Percentiles rank a stretch among this genome's conserved stretches.
Conservation (phyloP, 2,329 filamentous ascomycete genomes). For the Exophiala sp. region DNA sequence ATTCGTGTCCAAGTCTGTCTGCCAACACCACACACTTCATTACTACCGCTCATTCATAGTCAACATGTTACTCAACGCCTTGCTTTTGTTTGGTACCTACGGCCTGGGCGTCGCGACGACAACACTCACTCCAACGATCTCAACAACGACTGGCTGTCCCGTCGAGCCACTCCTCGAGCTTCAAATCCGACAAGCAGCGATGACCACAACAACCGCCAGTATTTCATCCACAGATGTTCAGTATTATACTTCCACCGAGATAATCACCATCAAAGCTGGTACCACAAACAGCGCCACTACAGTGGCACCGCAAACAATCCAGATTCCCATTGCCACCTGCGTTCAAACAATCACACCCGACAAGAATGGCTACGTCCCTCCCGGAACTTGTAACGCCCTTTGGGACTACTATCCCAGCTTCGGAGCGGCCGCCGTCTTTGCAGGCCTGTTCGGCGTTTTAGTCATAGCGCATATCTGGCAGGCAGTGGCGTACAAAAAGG, state of each 20-base stretch:
- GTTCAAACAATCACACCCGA: conserved; percentile 29
- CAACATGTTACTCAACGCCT: no score
- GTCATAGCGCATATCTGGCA: conserved; percentile 33
- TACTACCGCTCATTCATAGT: no score
- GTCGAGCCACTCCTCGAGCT: background rate
- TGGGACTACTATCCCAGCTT: conserved; percentile 33
- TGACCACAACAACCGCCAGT: background rate
- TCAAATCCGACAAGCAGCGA: background rate
- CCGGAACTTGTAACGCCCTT: conserved; percentile 36
- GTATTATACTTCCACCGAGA: background rate
- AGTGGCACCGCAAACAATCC: background rate
- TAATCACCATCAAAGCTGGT: conserved; percentile 1
- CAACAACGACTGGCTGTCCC: background rate
- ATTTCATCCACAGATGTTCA: background rate
- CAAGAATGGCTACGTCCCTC: conserved; percentile 38
- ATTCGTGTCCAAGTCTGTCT: no score
- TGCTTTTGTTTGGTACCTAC: background rate
- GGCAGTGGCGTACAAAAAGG: conserved; percentile 34
- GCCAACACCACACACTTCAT: no score
- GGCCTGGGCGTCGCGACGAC: background rate
- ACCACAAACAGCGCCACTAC: background rate
- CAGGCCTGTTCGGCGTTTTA: conserved; percentile 33
- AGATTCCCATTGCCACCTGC: conserved; percentile 4
- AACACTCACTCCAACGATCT: background rate
- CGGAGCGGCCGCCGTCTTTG: conserved; percentile 34